These are phyloP conservation scores for Fraxinus velutina DNA, from an alignment of 305 asterid genomes.

Conservation along the genomic window DNA sequence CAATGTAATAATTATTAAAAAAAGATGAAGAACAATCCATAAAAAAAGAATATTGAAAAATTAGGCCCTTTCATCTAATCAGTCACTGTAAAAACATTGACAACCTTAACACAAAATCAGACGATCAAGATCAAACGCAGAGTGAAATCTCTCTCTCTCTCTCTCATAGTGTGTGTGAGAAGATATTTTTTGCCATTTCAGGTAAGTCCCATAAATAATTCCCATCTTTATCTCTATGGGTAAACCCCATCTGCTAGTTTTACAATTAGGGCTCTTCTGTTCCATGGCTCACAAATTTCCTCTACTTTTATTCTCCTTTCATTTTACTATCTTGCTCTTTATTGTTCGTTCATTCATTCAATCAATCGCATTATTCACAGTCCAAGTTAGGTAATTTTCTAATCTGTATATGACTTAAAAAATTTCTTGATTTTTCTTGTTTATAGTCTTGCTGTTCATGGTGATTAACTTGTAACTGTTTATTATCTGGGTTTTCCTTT, in stretches of 20 bases:
- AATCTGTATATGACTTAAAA: not conserved
- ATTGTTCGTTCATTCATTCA: conserved; percentile 11
- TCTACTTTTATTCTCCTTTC: conserved; percentile 11
- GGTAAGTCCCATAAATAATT: conserved; percentile 44
- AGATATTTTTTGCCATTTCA: conserved; percentile 40
- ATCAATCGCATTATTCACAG: not conserved
- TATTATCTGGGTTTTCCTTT: not conserved
- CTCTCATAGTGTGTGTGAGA: not conserved
- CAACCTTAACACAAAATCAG: not conserved
- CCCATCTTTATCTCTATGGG: not conserved
- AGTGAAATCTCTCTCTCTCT: not conserved
- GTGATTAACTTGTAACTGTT: not conserved
- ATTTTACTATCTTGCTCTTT: not conserved
- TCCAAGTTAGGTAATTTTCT: conserved; percentile 19
- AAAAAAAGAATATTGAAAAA: not conserved
- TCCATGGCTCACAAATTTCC: conserved; percentile 38
- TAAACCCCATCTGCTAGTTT: conserved; percentile 1
- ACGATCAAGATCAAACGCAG: not conserved
- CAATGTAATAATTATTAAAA: not conserved
- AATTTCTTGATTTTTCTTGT: not conserved
- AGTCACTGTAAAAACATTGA: not conserved
- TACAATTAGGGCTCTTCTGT: conserved; percentile 29
- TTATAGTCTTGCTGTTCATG: not conserved
- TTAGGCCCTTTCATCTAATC: not conserved
- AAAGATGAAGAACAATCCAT: not conserved